These are phyloP conservation scores for Schizophyllum amplum DNA, from an alignment of 1,284 basidiomycete genomes.

Conservation along the genomic window DNA sequence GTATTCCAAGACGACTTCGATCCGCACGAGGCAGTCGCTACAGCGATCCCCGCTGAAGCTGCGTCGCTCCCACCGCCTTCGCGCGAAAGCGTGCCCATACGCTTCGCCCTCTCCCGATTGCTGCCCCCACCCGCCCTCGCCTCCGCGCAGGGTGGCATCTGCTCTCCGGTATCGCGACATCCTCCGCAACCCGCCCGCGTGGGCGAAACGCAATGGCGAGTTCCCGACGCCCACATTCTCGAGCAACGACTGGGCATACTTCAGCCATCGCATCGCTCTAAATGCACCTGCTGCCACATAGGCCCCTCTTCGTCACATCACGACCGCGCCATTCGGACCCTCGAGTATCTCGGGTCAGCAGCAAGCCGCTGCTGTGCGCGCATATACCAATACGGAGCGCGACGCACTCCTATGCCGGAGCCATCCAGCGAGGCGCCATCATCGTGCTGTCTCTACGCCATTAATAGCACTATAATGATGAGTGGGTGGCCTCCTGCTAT, in stretches of 20 bases:
- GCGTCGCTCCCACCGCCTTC: not conserved
- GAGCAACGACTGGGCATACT: not conserved
- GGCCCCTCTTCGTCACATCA: not conserved
- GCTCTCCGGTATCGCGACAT: not conserved
- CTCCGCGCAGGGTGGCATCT: too few species aligned
- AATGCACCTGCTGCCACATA: not conserved
- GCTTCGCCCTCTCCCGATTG: not conserved
- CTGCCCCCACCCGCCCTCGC: not conserved
- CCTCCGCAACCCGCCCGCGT: not conserved
- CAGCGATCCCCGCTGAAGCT: not conserved
- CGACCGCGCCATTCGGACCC: too few species aligned
- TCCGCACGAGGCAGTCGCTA: not conserved
- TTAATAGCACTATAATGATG: too few species aligned
- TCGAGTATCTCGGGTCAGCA: too few species aligned
- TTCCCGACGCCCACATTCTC: not conserved
- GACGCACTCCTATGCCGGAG: too few species aligned
- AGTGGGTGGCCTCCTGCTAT: too few species aligned
- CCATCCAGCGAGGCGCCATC: too few species aligned
- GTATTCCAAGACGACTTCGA: not conserved
- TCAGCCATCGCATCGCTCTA: not conserved
- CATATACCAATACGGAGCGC: too few species aligned
- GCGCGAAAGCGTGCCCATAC: not conserved
- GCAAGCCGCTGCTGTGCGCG: too few species aligned
- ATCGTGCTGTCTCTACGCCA: too few species aligned
- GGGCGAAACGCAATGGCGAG: not conserved